Conservation (phyloP, 257 asterid species). For the Paraleonurus japonicus region DNA sequence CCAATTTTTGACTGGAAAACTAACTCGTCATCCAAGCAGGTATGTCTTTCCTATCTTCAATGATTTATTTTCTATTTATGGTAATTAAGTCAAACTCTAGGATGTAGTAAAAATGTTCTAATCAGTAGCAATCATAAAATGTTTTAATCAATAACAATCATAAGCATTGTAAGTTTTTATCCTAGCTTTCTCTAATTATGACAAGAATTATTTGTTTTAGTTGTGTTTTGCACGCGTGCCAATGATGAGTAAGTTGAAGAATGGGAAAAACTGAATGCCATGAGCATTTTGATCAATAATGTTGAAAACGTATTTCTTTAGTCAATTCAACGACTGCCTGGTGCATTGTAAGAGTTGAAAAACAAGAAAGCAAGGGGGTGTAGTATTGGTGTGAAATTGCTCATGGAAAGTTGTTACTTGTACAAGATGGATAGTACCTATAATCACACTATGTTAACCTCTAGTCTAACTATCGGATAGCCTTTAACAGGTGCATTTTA, state of each 20-base stretch:
- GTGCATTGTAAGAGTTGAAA: neutral
- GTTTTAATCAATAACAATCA: neutral
- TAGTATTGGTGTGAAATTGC: neutral
- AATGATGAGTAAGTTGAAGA: neutral
- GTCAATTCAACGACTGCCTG: neutral
- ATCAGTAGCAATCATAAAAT: constrained; percentile 5
- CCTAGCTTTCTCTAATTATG: neutral
- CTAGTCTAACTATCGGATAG: neutral
- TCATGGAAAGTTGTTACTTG: neutral
- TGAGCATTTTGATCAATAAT: neutral
- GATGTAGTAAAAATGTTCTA: neutral
- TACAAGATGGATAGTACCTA: neutral
- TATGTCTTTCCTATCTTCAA: constrained; percentile 23
- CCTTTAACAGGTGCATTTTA: neutral
- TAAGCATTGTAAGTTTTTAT: neutral
- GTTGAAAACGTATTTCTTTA: neutral
- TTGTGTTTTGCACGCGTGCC: neutral
- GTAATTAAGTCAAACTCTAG: neutral
- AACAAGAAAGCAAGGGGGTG: neutral
- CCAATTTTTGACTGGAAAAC: constrained; percentile 79
- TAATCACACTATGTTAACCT: neutral
- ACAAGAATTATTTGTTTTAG: neutral
- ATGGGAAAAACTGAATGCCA: neutral
- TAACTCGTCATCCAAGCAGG: constrained; percentile 65
- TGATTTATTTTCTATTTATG: neutral